Percentiles rank a stretch among this genome's conserved stretches.
These are phyloP conservation scores for Tausonia pullulans DNA, from an alignment of 1,284 basidiomycete species.

Conservation along the genomic window DNA sequence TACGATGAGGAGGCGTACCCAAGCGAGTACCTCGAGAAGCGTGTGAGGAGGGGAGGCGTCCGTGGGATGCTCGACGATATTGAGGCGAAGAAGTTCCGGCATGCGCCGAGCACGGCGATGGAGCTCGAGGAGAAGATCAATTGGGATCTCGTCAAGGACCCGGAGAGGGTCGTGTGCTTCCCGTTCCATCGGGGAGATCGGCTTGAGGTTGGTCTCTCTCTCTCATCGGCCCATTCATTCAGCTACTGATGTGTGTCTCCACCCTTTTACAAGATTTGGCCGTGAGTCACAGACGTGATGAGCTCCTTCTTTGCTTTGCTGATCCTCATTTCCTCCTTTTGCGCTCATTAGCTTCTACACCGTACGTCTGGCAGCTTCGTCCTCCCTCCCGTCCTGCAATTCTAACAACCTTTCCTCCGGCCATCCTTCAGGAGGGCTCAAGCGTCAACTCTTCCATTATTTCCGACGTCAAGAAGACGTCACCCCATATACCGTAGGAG, in stretches of 20 bases:
- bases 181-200: constrained; percentile 3
- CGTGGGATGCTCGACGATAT: constrained; percentile 11
- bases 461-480: constrained; percentile 4
- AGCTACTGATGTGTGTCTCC: background rate
- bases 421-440: background rate
- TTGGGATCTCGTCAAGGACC: constrained; percentile 14
- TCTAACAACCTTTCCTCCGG: no score
- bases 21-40: constrained; percentile 9
- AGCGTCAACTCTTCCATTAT: background rate
- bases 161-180: constrained; percentile 16
- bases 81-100: constrained; percentile 6
- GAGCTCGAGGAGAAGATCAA: constrained; percentile 16
- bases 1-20: constrained; percentile 14
- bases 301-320: background rate
- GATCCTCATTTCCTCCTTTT: background rate
- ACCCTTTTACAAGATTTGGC: background rate
- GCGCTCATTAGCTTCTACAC: background rate
- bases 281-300: background rate
- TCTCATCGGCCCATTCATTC: no score
- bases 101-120: constrained; percentile 13
- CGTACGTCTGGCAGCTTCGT: no score
- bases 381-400: no score
- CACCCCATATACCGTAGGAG: constrained; percentile 10
- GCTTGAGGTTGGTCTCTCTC: constrained; percentile 2
- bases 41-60: constrained; percentile 15